phyloP scores from a whole-genome alignment of 805 yeast genomes.

The Pichia nanzhaoensis region DNA sequence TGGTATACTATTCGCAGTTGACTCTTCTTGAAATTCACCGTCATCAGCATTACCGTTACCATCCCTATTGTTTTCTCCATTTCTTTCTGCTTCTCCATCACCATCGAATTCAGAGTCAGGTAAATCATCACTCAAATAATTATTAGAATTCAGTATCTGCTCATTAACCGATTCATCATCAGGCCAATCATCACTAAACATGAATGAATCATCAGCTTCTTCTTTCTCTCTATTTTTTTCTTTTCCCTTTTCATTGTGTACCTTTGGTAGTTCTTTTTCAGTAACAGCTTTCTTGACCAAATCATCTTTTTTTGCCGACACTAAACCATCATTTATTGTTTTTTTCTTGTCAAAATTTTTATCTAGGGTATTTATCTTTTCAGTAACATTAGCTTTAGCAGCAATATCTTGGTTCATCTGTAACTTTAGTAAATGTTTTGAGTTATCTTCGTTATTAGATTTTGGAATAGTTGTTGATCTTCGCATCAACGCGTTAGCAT shows the following conservation, averaged over 20 bases:
- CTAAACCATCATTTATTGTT: neutral
- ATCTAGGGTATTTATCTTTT: neutral
- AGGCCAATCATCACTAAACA: conserved; percentile 42
- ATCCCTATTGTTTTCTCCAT: too few species aligned
- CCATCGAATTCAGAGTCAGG: conserved; percentile 26
- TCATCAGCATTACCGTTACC: too few species aligned
- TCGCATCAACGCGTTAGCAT: conserved; percentile 29
- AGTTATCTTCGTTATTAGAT: neutral
- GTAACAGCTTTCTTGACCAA: too few species aligned
- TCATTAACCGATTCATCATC: conserved; percentile 18
- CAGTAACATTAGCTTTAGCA: neutral
- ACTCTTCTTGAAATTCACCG: neutral
- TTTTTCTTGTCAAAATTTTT: too few species aligned
- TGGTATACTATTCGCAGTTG: neutral
- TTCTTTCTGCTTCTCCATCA: too few species aligned
- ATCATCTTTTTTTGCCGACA: too few species aligned
- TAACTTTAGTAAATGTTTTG: neutral
- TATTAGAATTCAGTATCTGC: conserved; percentile 22
- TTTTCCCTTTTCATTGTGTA: neutral
- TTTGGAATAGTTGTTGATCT: conserved; percentile 4
- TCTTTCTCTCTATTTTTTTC: conserved; percentile 6
- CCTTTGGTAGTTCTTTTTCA: too few species aligned
- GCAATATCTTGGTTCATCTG: too few species aligned
- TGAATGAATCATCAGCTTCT: conserved; percentile 42
- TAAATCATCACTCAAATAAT: conserved; percentile 3